phyloP scores from a whole-genome alignment of 2,329 filamentous ascomycete species.

The Diaporthe capsici region DNA sequence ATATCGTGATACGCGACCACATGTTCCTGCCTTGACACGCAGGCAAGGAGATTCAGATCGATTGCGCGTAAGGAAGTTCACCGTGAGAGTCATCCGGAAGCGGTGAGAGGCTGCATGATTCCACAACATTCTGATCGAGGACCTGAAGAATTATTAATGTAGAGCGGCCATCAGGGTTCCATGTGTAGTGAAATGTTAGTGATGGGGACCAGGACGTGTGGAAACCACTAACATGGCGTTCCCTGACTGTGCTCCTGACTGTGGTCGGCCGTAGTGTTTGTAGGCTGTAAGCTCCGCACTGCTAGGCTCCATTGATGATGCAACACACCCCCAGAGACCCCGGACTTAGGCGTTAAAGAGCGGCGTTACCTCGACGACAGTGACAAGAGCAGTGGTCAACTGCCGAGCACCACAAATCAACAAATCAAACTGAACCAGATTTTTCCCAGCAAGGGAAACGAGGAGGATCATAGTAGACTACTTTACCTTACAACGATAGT shows the following conservation, averaged over 20 bases:
- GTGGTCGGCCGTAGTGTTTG: neutral
- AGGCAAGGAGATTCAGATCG: neutral
- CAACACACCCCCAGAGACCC: neutral
- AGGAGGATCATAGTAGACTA: neutral
- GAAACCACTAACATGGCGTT: neutral
- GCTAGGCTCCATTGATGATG: neutral
- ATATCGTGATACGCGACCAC: neutral
- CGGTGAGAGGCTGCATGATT: neutral
- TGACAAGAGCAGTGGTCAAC: neutral
- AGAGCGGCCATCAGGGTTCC: neutral
- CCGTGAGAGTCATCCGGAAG: neutral
- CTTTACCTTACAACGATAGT: neutral
- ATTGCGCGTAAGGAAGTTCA: neutral
- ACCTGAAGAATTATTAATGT: neutral
- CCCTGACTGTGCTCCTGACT: neutral
- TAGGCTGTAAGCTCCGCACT: neutral
- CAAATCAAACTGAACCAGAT: neutral
- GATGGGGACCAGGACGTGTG: rapidly evolving
- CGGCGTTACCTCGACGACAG: neutral
- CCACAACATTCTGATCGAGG: neutral
- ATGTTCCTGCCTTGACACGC: neutral
- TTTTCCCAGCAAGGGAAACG: neutral
- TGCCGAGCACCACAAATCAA: slow-evolving; percentile 2
- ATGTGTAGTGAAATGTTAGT: neutral
- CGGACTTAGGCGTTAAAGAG: slow-evolving; percentile 11